These are phyloP conservation scores for Ophiostoma ulmi DNA, from an alignment of 2,329 filamentous ascomycete species.

Conservation along the genomic window DNA sequence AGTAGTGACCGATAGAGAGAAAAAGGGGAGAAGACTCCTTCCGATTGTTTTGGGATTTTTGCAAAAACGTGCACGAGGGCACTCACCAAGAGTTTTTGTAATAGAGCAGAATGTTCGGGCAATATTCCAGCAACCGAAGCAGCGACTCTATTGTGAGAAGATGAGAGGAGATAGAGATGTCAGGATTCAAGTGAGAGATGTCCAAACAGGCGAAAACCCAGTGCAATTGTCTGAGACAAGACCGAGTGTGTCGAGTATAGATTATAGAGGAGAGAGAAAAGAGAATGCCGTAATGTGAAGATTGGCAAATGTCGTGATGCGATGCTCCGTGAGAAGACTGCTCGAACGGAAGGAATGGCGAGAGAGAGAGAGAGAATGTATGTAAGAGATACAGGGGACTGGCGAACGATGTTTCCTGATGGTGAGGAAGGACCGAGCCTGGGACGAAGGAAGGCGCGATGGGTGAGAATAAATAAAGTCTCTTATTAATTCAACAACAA, in stretches of 20 bases:
- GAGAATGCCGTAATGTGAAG: neutral
- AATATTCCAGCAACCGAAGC: conserved; percentile 35
- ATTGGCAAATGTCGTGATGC: conserved; percentile 13
- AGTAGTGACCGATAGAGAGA: neutral
- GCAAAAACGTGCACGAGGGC: neutral
- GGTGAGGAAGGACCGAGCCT: neutral
- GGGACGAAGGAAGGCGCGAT: neutral
- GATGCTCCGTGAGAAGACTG: conserved; percentile 12
- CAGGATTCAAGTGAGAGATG: neutral
- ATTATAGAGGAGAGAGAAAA: neutral
- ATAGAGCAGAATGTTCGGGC: conserved; percentile 28
- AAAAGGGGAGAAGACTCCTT: neutral
- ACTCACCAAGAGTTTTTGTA: conserved; percentile 6
- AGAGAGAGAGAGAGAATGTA: neutral
- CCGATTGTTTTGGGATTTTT: neutral
- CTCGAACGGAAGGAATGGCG: neutral
- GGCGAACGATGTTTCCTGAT: neutral
- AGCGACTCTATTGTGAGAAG: conserved; percentile 13
- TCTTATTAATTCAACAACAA: neutral
- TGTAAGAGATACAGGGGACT: neutral
- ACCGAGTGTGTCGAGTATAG: conserved; percentile 25
- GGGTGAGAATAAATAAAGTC: neutral
- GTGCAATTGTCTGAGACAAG: conserved; percentile 30
- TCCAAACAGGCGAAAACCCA: conserved; percentile 21
- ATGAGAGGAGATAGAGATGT: neutral